Conservation (phyloP, 179 eudicot genomes). For the Beta macrorhiza region DNA sequence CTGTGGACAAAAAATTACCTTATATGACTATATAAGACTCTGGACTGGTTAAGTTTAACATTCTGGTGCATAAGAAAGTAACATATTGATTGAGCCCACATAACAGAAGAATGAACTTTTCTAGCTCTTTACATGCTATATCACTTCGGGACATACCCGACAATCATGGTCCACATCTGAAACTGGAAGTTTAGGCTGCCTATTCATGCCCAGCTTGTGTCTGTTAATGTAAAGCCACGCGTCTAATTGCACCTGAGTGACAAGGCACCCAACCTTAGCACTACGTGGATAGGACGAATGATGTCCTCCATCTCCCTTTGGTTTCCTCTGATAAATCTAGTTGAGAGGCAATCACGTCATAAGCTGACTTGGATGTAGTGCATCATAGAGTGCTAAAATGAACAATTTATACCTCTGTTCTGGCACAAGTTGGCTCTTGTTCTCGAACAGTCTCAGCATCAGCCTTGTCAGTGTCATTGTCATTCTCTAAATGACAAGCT, state of each 20-base stretch:
- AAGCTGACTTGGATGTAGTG: not conserved
- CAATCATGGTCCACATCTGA: conserved; percentile 52
- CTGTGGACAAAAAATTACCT: not conserved
- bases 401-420: conserved; percentile 49
- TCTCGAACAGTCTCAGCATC: conserved; percentile 33
- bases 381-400: conserved; percentile 1
- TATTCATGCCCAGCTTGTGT: conserved; percentile 42
- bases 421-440: conserved; percentile 52
- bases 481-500: conserved; percentile 23
- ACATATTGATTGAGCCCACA: not conserved
- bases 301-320: conserved; percentile 41
- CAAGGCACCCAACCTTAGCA: conserved; percentile 46
- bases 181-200: conserved; percentile 37
- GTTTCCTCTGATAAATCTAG: conserved; percentile 61
- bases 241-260: conserved; percentile 63
- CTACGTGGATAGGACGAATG: conserved; percentile 27
- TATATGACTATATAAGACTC: not conserved
- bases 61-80: not conserved
- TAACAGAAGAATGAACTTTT: not conserved
- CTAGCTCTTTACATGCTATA: not conserved
- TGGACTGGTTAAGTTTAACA: not conserved
- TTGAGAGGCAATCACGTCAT: conserved; percentile 14
- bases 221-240: conserved; percentile 69
- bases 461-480: conserved; percentile 24
- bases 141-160: conserved; percentile 44